Evolutionary conservation across 2,329 filamentous ascomycete genomes (phyloP).

Genomic region (Amesomyces nigricolor): DNA sequence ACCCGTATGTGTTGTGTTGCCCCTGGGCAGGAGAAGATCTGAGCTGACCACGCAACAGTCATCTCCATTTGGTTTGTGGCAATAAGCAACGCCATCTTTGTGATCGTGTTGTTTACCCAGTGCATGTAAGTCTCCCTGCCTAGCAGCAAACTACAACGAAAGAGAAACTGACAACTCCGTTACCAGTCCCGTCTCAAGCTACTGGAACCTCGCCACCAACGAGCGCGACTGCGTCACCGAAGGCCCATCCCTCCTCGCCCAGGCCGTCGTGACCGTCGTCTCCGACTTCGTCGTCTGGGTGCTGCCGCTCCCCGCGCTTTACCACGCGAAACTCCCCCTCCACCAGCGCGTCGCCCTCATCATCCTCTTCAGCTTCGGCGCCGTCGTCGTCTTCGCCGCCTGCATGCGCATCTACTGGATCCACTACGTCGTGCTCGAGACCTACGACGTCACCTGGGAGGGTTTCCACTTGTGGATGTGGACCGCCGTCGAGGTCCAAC

Average conservation of each 20-base stretch:
- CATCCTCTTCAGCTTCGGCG: conserved; percentile 34
- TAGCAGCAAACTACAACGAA: not conserved
- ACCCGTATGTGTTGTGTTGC: conserved; percentile 22
- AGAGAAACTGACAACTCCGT: not conserved
- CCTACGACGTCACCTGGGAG: conserved; percentile 39
- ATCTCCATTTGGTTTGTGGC: conserved; percentile 28
- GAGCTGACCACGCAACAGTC: conserved; percentile 8
- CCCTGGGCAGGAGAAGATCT: not conserved
- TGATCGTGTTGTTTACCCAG: conserved; percentile 35
- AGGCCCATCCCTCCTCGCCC: conserved; percentile 26
- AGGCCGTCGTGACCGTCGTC: conserved; percentile 31
- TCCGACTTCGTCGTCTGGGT: conserved; percentile 35
- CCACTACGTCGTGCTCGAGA: conserved; percentile 31
- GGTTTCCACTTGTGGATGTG: conserved; percentile 39
- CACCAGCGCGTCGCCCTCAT: conserved; percentile 34
- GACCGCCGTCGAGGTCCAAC: conserved; percentile 38
- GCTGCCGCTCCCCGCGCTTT: conserved; percentile 34
- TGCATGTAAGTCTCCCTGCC: conserved; percentile 25
- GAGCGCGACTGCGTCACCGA: conserved; percentile 30
- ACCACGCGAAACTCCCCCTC: conserved; percentile 30
- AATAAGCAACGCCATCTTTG: conserved; percentile 29
- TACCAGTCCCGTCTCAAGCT: conserved; percentile 25
- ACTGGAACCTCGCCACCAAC: conserved; percentile 26
- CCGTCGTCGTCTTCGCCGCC: conserved; percentile 35
- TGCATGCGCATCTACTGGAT: conserved; percentile 36